Conservation (phyloP, 2,329 filamentous ascomycete genomes). For the Penicillium sp. region DNA sequence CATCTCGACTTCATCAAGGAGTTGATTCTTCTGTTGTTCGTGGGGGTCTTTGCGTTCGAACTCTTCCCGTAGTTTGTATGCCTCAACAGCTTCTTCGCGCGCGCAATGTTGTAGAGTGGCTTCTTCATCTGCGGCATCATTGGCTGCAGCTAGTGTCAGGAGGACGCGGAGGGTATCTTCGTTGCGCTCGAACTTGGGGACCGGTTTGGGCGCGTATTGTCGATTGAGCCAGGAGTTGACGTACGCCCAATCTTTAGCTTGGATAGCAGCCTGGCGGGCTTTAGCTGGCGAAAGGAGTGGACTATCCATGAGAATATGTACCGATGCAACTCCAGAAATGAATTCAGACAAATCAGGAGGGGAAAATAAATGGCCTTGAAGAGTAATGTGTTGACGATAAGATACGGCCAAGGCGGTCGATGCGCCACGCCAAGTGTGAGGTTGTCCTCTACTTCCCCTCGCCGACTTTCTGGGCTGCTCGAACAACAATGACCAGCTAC, state of each 20-base stretch:
- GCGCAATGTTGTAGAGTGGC: constrained; percentile 29
- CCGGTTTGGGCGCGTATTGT: constrained; percentile 55
- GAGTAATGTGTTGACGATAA: constrained; percentile 14
- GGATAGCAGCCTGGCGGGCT: constrained; percentile 65
- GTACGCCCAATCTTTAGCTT: constrained; percentile 83
- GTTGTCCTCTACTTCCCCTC: constrained; percentile 19
- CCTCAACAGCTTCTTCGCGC: constrained; percentile 29
- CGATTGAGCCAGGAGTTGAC: constrained; percentile 72
- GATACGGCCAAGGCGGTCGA: constrained; percentile 20
- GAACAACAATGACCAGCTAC: constrained; percentile 30
- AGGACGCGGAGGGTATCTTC: constrained; percentile 69
- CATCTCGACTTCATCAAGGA: constrained; percentile 49
- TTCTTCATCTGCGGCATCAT: constrained; percentile 57
- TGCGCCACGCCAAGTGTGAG: constrained; percentile 8
- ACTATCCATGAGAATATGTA: constrained; percentile 25
- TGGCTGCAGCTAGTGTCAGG: constrained; percentile 62
- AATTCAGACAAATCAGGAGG: background rate
- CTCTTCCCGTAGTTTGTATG: constrained; percentile 26
- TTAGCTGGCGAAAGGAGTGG: constrained; percentile 54
- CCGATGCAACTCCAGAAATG: background rate
- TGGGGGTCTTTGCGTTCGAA: constrained; percentile 17
- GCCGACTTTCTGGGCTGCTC: constrained; percentile 7
- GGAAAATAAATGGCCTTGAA: background rate
- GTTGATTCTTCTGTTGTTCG: constrained; percentile 28
- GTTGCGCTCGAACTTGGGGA: constrained; percentile 76